Evolutionary conservation across 2,329 filamentous ascomycete genomes (phyloP), one percentile per base, ranked within the genome.

Genomic region (Aspergillus floridensis): DNA sequence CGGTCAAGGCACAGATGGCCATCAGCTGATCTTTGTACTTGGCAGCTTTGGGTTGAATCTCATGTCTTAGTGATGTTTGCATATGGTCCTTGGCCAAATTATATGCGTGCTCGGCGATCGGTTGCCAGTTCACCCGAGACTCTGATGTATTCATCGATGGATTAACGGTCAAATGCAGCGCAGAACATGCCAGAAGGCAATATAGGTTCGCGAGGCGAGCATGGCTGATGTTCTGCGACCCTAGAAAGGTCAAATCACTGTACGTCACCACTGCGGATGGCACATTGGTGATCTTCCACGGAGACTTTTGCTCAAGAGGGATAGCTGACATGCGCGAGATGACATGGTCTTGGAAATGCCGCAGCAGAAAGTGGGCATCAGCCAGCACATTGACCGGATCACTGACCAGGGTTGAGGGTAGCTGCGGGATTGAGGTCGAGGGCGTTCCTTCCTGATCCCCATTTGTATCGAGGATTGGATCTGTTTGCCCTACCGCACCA

Each of bases 21-120:
- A 75, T 76, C 22, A 76, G 59, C 54, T 75, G 74, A 22, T 77
- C 73, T 56, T 77, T 77, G 29, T 76, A 77, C 59, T 76, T 77
- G 5, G 73, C 72, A 53, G 71, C 71, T 31, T 66, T 67, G 10
- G 68, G 63, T 1, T 65, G 59, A 0, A 67, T 69, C 53, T 76
- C 74, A 5, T 65, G 49, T 26, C 70, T 65, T 12, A 76, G 38
- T 4, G 72, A 74, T 14, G 60, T 59, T 48, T 73, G 68, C 57
- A 75, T 69, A 54, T 72, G 66, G 35, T 69, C 67, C 57, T 68
- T 73, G 1, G 73, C 73, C 44, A 71, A 58, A 14, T 66, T 60
- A 29, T 72, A 69, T 21, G 68, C 63, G 24, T 68, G 63, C 4
- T 65, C 65, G 1, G 70, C 65, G 22, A 69, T 49, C 12, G 62